Evolutionary conservation across 306 rosid genomes (phyloP).

Genomic region (Astragalus membranaceus): DNA sequence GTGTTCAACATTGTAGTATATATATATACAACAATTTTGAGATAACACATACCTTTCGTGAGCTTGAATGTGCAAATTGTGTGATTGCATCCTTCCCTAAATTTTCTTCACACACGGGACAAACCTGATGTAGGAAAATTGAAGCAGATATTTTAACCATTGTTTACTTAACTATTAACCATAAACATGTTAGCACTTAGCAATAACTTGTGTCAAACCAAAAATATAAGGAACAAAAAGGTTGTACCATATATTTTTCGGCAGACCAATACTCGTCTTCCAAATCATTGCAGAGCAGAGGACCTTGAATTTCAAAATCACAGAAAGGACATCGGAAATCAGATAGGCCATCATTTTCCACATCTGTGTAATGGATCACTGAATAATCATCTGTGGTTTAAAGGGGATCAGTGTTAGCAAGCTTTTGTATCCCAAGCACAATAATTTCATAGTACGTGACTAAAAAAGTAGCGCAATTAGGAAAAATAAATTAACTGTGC

Average conservation of each 20-base stretch:
- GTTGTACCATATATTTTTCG: conserved; percentile 61
- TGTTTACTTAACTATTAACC: not conserved
- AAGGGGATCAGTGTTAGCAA: not conserved
- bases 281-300: conserved; percentile 55
- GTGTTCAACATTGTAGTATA: not conserved
- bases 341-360: conserved; percentile 47
- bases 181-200: not conserved
- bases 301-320: conserved; percentile 64
- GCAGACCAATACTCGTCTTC: conserved; percentile 80
- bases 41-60: conserved; percentile 56
- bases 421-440: conserved; percentile 13
- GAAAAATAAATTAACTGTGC: not conserved
- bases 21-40: no score
- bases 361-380: conserved; percentile 45
- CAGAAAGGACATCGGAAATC: conserved; percentile 84
- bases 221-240: not conserved
- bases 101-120: conserved; percentile 83
- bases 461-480: not conserved
- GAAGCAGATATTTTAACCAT: conserved; percentile 21
- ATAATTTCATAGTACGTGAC: not conserved
- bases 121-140: conserved; percentile 53
- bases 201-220: not conserved
- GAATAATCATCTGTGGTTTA: conserved; percentile 34
- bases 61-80: conserved; percentile 65
- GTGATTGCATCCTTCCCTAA: conserved; percentile 63